Conservation (phyloP, 1,284 basidiomycete species). For the Phylloporus gajari region DNA sequence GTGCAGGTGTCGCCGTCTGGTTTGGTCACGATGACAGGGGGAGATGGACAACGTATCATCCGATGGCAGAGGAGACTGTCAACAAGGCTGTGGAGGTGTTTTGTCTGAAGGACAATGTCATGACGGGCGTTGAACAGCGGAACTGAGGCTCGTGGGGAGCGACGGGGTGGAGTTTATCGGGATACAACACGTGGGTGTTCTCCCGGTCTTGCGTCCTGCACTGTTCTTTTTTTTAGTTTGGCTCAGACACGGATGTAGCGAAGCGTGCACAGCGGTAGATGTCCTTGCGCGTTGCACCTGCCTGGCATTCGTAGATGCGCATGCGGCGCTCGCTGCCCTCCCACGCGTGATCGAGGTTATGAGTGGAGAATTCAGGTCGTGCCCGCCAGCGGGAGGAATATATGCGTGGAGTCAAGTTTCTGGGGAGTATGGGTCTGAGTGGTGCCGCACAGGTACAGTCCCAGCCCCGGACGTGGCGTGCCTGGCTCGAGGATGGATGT, state of each 20-base stretch:
- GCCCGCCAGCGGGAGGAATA: constrained; percentile 70
- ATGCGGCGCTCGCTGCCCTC: too few species aligned
- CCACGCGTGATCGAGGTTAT: constrained; percentile 79
- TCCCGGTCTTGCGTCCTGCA: neutral
- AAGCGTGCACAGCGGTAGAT: constrained; percentile 79
- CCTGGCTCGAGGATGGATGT: constrained; percentile 44
- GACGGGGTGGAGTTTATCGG: constrained; percentile 99
- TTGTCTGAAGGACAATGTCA: constrained; percentile 65
- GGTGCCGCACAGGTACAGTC: neutral
- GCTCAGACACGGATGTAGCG: constrained; percentile 91
- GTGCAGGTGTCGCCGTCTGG: constrained; percentile 87
- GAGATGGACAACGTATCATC: constrained; percentile 99
- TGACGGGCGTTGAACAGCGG: constrained; percentile 82
- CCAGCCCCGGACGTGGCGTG: neutral
- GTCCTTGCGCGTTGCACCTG: too few species aligned
- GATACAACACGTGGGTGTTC: constrained; percentile 78
- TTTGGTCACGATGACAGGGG: constrained; percentile 94
- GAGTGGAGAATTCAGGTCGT: constrained; percentile 82
- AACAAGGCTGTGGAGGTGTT: constrained; percentile 89
- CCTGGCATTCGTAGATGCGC: too few species aligned
- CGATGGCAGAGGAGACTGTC: constrained; percentile 97
- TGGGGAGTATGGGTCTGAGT: constrained; percentile 79
- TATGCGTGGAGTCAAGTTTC: constrained; percentile 68
- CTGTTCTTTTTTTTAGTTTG: constrained; percentile 65
- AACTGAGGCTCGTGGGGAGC: constrained; percentile 88